Evolutionary conservation across 805 yeast species (phyloP), one percentile per base, ranked within the genome.

Genomic region (Spathaspora gorwiae): DNA sequence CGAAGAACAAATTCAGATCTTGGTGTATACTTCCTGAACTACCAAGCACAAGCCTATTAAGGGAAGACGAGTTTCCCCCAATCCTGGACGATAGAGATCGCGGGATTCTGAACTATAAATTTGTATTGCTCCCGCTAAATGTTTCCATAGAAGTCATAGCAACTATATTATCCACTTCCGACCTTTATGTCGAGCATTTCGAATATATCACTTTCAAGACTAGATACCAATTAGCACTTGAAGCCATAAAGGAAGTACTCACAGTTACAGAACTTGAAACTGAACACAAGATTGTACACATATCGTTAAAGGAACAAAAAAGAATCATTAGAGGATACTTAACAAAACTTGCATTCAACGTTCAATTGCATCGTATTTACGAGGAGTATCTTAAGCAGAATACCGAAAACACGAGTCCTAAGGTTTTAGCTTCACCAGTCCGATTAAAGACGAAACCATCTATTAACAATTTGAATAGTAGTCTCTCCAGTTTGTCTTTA

Each of bases 351-450:
- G 86, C 87, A 12, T 74, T 79, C 43, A 72, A 77, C 45, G 79
- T 83, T 12, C 90, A 84, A 61, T 78, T 82, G n/a, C 79, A 78
- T 9, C 63, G 90, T 40, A 76, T 84, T 9, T 83, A 75, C 59
- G 76, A 75, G 26, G 65, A 59, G 45, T 55, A 56, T 42, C 35
- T 59, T 11, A 61, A 56, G 43, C 48, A 49, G 12, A 41, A 42
- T 19, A 42, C 51, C 11, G 46, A 51, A 35, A 14, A 38, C 5
- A 37, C 15, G 5, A 7, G 41, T 7, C 24, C 39, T 15, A 42
- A 11, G 35, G 24, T 24, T 14, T 35, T 14, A 6, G 8, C 41
- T 10, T 45, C 10, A 34, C 43, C 26, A 7, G 12, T 26, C 13
- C 15, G n/a, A 19, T 12, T 38, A n/a, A 45, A 43, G 12, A 29